Evolutionary conservation across 2,329 filamentous ascomycete genomes (phyloP), one percentile per base, ranked within the genome.

Genomic region (Madurella mycetomatis): DNA sequence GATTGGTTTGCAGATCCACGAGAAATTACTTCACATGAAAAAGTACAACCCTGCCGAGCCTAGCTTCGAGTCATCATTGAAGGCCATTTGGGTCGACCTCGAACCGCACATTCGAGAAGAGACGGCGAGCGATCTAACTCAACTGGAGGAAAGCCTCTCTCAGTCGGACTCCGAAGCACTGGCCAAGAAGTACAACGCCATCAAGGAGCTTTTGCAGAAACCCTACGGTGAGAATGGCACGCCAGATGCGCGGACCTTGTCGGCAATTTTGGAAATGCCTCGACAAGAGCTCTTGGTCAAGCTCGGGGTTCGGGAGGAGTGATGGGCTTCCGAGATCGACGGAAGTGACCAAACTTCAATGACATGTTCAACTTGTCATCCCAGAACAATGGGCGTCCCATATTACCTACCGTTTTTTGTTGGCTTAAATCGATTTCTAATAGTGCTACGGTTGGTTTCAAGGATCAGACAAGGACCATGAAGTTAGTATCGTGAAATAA

Each of bases 81-180:
- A 45, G 9, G 60, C 61, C 25, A 60, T 63, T 44, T 64, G 62
- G 62, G 51, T 60, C 41, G 61, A 64, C 41, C 55, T 64, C 18
- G 61, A 64, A 46, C 62, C 61, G 15, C 62, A 63, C 18, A 57
- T 64, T 32, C 48, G 50, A 8, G 61, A 63, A 34, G 62, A 64
- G 55, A 45, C 52, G 5, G 42, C 15, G 12, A 44, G 49, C 1
- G 60, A 63, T 19, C 57, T 64, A 15, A 41, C 42, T n/a, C 45
- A 47, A 18, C 52, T 64, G 12, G 62, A 64, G 50, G 48, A 58
- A 17, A 56, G 32, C 43, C 51, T 64, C 32, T 60, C 60, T 4
- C 13, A 47, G 12, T 30, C 54, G 4, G 60, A 59, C 11, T 61
- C 62, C 9, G 56, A 58, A 45, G 51, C 54, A 9, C 54, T 63